Evolutionary conservation across 2,329 filamentous ascomycete species (phyloP), one percentile per base, ranked within the genome.

Genomic region (Pseudogymnoascus sp.): DNA sequence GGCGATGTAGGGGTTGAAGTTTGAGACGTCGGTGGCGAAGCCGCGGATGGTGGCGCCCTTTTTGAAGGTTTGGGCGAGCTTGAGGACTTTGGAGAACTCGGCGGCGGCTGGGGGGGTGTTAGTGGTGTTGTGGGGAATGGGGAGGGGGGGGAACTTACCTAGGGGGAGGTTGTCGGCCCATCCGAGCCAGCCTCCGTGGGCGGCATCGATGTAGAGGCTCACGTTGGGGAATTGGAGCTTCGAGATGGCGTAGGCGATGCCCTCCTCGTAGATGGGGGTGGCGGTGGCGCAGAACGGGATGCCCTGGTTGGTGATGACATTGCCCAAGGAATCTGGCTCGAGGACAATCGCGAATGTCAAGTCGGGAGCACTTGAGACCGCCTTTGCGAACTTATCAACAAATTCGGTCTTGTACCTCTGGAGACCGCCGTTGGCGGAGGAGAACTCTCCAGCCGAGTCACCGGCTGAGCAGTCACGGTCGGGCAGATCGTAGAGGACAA

Each of bases 401-500:
- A 75, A 79, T 59, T 73, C 71, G 46, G 70, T 70, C 71, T 78
- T 77, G 71, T 79, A 79, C 21, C 72, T 66, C 65, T 75, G 69
- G 11, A 78, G 65, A 3, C 77, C 77, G 61, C 74, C 69, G 14
- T 77, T 64, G 16, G 62, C 70, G 60, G 71, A 72, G 42, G 67
- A 68, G 18, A 79, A 73, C 67, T 79, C 78, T n/a, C 77, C 77
- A 0, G 74, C 73, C 12, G 72, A 75, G 66, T 78, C 76, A 25
- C 76, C 77, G 4, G 75, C 76, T n/a, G 73, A 74, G 72, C 78
- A 80, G 69, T 80, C 78, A 2, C 78, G 69, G 64, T 79, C 77
- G 5, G 77, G 77, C 1, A 80, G 71, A 66, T 80, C 76, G 69
- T 80, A 80, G 4, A 79, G 70, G 14, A 80, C 76, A 21, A 80